Evolutionary conservation across 2,329 filamentous ascomycete genomes (phyloP).

Genomic region (Coleophoma eucalyptorum): DNA sequence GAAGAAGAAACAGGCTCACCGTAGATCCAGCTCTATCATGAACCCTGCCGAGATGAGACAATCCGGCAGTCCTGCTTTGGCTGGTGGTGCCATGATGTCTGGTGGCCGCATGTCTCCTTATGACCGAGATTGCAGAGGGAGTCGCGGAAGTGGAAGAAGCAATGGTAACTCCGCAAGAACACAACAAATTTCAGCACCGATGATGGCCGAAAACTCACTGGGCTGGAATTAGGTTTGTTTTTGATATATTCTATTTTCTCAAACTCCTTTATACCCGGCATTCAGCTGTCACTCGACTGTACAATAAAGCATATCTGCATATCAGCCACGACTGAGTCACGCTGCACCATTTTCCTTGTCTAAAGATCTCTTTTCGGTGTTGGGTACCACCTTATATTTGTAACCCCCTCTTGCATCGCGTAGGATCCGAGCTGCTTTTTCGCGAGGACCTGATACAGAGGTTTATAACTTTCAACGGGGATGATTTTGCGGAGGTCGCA

Average conservation of each 20-base stretch:
- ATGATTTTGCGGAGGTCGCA: constrained; percentile 8
- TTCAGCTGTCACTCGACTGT: constrained; percentile 16
- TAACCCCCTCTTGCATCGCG: constrained; percentile 23
- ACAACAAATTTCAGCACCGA: constrained; percentile 67
- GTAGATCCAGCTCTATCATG: constrained; percentile 56
- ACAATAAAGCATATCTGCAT: constrained; percentile 14
- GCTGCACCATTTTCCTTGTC: constrained; percentile 22
- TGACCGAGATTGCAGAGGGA: constrained; percentile 39
- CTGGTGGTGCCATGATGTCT: constrained; percentile 44
- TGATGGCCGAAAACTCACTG: constrained; percentile 74
- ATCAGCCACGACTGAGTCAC: constrained; percentile 13
- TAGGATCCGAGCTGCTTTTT: constrained; percentile 19
- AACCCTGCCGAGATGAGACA: constrained; percentile 45
- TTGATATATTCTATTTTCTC: constrained; percentile 10
- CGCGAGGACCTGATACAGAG: constrained; percentile 23
- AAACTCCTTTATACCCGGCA: constrained; percentile 17
- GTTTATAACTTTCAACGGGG: constrained; percentile 15
- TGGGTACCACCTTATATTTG: constrained; percentile 15
- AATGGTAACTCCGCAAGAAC: constrained; percentile 46
- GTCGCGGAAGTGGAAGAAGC: constrained; percentile 50
- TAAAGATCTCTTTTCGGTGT: constrained; percentile 21
- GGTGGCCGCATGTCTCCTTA: constrained; percentile 30
- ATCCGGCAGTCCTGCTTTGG: constrained; percentile 36
- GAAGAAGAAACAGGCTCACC: constrained; percentile 58
- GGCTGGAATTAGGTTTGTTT: constrained; percentile 60